Base-by-base conservation (phyloP, 2,329 filamentous ascomycete genomes). In the Mariannaea elegans region DNA sequence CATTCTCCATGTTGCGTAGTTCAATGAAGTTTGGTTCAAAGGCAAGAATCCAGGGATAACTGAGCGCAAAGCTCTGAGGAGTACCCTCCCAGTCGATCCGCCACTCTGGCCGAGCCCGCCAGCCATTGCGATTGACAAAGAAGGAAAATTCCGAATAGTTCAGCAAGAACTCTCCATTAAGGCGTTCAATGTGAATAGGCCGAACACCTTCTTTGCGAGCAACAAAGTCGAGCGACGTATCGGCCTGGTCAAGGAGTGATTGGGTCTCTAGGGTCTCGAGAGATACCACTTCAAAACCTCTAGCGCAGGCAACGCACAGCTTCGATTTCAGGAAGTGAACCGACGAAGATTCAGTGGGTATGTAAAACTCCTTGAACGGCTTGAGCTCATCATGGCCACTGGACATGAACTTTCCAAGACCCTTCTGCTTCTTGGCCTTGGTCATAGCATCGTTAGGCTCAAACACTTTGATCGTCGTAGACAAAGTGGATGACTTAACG, bases 61-160 rank as follows among this genome's bases (percentile, higher is more conserved):
- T 97, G 54, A 98, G 88, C 1, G 95, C 95, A 77, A 99, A 99
- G 58, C 89, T 90, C 71, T 93, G 90, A 38, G 95, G 95, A 42
- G 88, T 92, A 56, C 95, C 95, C 80, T 99, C 95, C 95, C 95
- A 99, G 65, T 94, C 91, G 73, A 99, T 97, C 71, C 91, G 90
- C 95, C 95, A 99, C 77, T 99, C 95, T 5, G 94, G 93, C 71
- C 94, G 86, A 53, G 94, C 94, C 64, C 95, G 89, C 95, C 95
- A 99, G 34, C 95, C 95, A 76, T 99, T 98, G 71, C 95, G 88
- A 78, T 99, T 98, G 74, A 99, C 95, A 72, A 98, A 99, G 86
- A 99, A 99, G 12, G 93, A 97, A 78, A 97, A 99, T 76, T 99
- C 95, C 4, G 93, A 95, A 80, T 99, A 99, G 78, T 97, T 98